Percentiles rank a stretch among this genome's conserved stretches.
phyloP scores from a whole-genome alignment of 495 filamentous ascomycete species.

The Letharia columbiana region DNA sequence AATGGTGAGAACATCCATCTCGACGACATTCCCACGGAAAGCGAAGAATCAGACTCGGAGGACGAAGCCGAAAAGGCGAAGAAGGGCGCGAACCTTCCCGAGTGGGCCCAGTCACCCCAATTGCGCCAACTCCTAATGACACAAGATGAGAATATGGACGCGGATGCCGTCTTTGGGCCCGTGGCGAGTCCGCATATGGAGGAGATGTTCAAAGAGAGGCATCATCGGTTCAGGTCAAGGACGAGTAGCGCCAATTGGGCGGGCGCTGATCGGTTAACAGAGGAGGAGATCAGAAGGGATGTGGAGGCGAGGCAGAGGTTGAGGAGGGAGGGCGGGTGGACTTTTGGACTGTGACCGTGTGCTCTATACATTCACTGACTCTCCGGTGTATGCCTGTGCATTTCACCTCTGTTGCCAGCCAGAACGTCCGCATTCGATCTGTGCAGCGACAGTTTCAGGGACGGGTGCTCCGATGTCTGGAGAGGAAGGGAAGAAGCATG shows the following conservation, averaged over 20 bases:
- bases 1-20: slow-evolving; percentile 83
- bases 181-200: slow-evolving; percentile 83
- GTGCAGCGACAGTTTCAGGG: background rate
- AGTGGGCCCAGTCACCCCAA: slow-evolving; percentile 79
- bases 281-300: slow-evolving; percentile 78
- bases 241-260: slow-evolving; percentile 92
- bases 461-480: background rate
- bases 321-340: slow-evolving; percentile 80
- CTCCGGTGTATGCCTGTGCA: background rate
- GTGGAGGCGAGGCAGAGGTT: slow-evolving; percentile 70
- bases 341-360: slow-evolving; percentile 39
- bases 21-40: slow-evolving; percentile 88
- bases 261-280: slow-evolving; percentile 76
- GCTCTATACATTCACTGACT: background rate
- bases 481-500: background rate
- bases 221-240: slow-evolving; percentile 74
- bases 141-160: slow-evolving; percentile 71
- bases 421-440: background rate
- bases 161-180: slow-evolving; percentile 81
- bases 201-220: slow-evolving; percentile 83
- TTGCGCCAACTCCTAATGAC: slow-evolving; percentile 56
- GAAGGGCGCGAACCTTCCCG: slow-evolving; percentile 44
- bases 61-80: slow-evolving; percentile 71
- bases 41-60: slow-evolving; percentile 81
- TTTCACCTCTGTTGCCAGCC: background rate